Evolutionary conservation across 257 asterid species (phyloP).

Genomic region (Sherardia arvensis): DNA sequence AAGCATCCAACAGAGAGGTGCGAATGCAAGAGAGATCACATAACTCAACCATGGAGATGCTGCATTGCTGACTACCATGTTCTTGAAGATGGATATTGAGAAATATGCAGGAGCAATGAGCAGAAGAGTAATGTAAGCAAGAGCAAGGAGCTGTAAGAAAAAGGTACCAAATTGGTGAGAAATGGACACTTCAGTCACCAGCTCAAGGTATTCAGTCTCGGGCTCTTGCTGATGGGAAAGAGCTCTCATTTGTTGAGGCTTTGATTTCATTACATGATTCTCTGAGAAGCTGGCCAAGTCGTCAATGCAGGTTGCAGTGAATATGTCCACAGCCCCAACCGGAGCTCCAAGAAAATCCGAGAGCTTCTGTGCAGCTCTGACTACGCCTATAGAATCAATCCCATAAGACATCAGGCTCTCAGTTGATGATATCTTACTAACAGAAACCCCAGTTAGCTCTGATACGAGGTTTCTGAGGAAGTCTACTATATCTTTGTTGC

Average conservation of each 20-base stretch:
- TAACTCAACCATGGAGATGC: constrained; percentile 36
- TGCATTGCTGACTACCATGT: constrained; percentile 22
- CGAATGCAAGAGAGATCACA: constrained; percentile 32
- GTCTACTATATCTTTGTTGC: constrained; percentile 43
- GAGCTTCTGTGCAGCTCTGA: constrained; percentile 87
- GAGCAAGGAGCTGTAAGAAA: constrained; percentile 47
- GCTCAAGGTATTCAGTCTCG: constrained; percentile 29
- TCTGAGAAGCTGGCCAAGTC: constrained; percentile 71
- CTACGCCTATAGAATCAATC: constrained; percentile 91
- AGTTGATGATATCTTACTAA: constrained; percentile 48
- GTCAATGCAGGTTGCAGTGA: constrained; percentile 72
- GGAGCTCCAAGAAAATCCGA: constrained; percentile 72
- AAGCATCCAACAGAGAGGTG: constrained; percentile 57
- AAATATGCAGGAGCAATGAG: constrained; percentile 51
- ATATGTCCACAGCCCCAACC: constrained; percentile 83
- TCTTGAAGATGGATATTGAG: constrained; percentile 33
- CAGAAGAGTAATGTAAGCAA: constrained; percentile 39
- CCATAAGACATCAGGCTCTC: constrained; percentile 65
- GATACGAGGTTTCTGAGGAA: constrained; percentile 50
- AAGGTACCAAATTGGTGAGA: constrained; percentile 31
- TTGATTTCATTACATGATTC: constrained; percentile 41
- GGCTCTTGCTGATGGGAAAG: constrained; percentile 20
- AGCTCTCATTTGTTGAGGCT: constrained; percentile 28
- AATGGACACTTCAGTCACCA: constrained; percentile 36
- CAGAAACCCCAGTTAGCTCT: constrained; percentile 52